These are phyloP conservation scores for Litsea cubeba DNA, from an alignment of 164 flowering plant species.

Conservation along the genomic window DNA sequence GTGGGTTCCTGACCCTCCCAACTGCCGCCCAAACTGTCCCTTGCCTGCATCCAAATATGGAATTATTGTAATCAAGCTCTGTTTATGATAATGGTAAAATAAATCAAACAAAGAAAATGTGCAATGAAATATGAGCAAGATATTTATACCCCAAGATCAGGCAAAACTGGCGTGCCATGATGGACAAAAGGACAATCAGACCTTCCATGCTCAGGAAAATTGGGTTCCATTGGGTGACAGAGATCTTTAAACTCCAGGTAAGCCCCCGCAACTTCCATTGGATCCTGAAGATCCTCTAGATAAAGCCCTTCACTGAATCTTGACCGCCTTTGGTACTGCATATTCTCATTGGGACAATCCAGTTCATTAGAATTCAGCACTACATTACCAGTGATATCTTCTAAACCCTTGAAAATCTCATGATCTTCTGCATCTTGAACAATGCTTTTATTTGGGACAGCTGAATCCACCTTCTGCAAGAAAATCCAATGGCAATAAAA, in stretches of 20 bases:
- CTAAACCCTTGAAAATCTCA: slow-evolving; percentile 30
- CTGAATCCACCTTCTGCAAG: neutral
- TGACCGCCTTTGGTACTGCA: neutral
- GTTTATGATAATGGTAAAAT: neutral
- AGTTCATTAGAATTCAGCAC: slow-evolving; percentile 1
- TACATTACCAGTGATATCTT: slow-evolving; percentile 17
- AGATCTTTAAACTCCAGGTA: slow-evolving; percentile 8
- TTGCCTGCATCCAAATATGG: neutral
- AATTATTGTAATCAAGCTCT: neutral
- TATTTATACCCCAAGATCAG: neutral
- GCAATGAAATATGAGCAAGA: neutral
- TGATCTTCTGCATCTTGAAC: neutral
- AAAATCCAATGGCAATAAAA: slow-evolving; percentile 1
- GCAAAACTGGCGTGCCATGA: neutral
- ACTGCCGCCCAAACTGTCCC: neutral
- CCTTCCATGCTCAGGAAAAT: neutral
- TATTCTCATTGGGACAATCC: neutral
- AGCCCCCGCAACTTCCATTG: neutral
- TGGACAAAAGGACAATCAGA: slow-evolving; percentile 1
- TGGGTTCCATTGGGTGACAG: neutral
- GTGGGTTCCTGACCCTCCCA: neutral
- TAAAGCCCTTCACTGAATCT: neutral
- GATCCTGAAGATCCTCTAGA: slow-evolving; percentile 2
- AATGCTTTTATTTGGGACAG: neutral
- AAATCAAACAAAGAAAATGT: neutral